Evolutionary conservation across 1,139 yeast genomes (phyloP).

Genomic region (Kurtzmaniella natalensis): DNA sequence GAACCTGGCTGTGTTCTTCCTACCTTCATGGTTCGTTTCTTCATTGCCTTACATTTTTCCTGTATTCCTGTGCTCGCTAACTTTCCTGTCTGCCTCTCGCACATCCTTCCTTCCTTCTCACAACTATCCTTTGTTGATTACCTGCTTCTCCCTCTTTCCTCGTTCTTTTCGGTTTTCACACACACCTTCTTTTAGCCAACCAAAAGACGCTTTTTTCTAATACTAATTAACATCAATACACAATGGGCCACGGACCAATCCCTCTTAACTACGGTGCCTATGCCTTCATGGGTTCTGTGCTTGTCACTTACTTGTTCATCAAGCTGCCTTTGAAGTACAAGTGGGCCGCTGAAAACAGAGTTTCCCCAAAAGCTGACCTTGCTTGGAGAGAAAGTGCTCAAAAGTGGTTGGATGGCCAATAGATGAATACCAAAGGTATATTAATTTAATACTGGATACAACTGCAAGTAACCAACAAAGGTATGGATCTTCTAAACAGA

Average conservation of each 20-base stretch:
- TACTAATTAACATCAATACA: constrained; percentile 2
- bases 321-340: constrained; percentile 45
- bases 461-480: neutral
- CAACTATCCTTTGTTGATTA: no score
- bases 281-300: constrained; percentile 44
- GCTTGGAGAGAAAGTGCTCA: constrained; percentile 51
- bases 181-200: constrained; percentile 20
- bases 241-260: constrained; percentile 41
- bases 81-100: no score
- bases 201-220: constrained; percentile 15
- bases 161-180: neutral
- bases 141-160: neutral
- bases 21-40: no score
- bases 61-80: no score
- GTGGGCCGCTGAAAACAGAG: constrained; percentile 40
- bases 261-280: constrained; percentile 37
- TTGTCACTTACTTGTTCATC: constrained; percentile 33
- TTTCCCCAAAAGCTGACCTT: constrained; percentile 48
- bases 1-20: no score
- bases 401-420: constrained; percentile 40
- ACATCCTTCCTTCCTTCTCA: no score
- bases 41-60: no score
- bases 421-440: no score
- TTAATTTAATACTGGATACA: no score
- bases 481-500: no score